Evolutionary conservation across 2,329 filamentous ascomycete species (phyloP).

Genomic region (Harringtonia lauricola): DNA sequence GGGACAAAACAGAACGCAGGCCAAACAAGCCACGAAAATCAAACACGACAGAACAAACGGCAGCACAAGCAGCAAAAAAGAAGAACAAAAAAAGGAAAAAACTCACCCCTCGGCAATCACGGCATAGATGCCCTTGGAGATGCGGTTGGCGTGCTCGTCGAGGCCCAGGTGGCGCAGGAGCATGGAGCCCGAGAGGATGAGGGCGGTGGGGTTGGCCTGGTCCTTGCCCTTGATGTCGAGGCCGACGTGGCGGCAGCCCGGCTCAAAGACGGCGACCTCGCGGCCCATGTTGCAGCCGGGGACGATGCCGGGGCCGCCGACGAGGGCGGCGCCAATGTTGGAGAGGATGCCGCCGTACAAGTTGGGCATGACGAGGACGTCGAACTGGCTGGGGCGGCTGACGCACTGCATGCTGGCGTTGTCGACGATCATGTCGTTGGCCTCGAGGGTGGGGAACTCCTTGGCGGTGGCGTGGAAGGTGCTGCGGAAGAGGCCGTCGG

Average conservation of each 20-base stretch:
- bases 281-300: constrained; percentile 99
- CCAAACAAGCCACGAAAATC: neutral
- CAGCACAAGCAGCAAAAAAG: neutral
- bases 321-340: constrained; percentile 95
- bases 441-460: constrained; percentile 91
- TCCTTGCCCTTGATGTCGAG: constrained; percentile 99
- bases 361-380: constrained; percentile 99
- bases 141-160: constrained; percentile 96
- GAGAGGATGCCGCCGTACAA: constrained; percentile 97
- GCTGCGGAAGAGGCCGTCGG: constrained; percentile 95
- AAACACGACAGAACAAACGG: neutral
- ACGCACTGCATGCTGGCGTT: constrained; percentile 99
- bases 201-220: constrained; percentile 93
- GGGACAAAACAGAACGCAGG: too few species aligned
- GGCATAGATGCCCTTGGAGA: constrained; percentile 72
- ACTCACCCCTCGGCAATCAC: constrained; percentile 83
- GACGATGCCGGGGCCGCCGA: constrained; percentile 92
- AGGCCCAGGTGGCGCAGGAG: constrained; percentile 93
- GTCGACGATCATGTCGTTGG: constrained; percentile 99
- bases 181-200: constrained; percentile 94
- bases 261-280: constrained; percentile 96
- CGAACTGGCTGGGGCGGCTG: constrained; percentile 91
- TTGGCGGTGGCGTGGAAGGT: constrained; percentile 90
- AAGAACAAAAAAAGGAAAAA: constrained; percentile 1
- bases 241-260: constrained; percentile 97